Base-by-base conservation (phyloP, 306 rosid species). In the Cicer cuneatum region DNA sequence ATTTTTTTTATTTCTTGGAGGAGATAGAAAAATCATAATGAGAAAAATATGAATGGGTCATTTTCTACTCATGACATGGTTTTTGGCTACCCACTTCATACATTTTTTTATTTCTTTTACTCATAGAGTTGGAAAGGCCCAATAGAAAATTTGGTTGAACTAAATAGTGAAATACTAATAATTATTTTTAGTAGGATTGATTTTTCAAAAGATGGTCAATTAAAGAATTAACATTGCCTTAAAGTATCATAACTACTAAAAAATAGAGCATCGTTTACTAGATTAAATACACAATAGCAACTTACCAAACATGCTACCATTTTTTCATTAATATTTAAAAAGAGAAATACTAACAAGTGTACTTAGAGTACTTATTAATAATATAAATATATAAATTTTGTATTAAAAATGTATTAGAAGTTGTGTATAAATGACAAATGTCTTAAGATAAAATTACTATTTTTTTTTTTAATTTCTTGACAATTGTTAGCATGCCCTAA, bases 81-180 rank as follows among this genome's bases (percentile, higher is more conserved):
- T 73, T 11, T 33, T 54, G 76, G 75, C 63, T 16, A 13, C 73
- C 83, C 85, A 82, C 76, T 56, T 73, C 65, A 33, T 59, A 6
- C 2, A 58, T 29, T 5, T 58, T 19, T 56, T 21, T 56, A 38
- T 74, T 74, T 64, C 45, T 51, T 24, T 54, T 51, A 13, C 47
- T 76, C 45, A 66, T 46, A 46, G 4, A 54, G 33, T 1, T 38
- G 35, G 40, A 18, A 65, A 52, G 16, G 45, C 68, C 19, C 5
- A 76, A 57, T 56, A 67, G 41, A 68, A 40, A 76, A 71, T 43
- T 35, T 47, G 1, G 10, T 54, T 10, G 21, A 61, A 43, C 47
- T 71, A 38, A 48, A 40, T 12, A 13, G 15, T 13, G 2, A 5
- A 47, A 42, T 41, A 8, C 16, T 35, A 47, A 56, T 45, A 19